Conservation (phyloP, 495 filamentous ascomycete genomes). For the Trichoderma gamsii region DNA sequence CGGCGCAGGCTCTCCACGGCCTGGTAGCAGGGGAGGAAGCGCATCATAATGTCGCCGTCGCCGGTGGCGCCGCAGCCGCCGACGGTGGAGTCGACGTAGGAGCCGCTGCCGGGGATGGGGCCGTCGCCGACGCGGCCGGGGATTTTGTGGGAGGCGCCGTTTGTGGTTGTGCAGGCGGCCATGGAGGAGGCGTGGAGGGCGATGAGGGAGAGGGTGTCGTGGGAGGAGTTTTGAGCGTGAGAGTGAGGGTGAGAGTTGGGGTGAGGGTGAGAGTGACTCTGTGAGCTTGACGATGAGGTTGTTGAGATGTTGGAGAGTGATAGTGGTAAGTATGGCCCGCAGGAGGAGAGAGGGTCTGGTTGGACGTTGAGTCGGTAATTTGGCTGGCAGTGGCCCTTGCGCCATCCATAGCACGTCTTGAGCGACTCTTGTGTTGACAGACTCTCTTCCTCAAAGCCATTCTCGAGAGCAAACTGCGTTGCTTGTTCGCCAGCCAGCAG, state of each 20-base stretch:
- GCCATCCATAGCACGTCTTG: slow-evolving; percentile 34
- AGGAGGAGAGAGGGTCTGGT: slow-evolving; percentile 30
- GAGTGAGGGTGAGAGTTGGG: not conserved
- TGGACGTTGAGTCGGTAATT: slow-evolving; percentile 38
- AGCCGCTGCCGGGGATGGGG: slow-evolving; percentile 42
- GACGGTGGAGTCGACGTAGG: slow-evolving; percentile 44
- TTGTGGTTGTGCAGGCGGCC: slow-evolving; percentile 45
- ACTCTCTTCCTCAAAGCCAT: slow-evolving; percentile 37
- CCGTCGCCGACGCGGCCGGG: slow-evolving; percentile 45
- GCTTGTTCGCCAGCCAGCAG: slow-evolving; percentile 42
- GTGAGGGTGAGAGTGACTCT: not conserved
- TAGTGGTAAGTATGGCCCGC: slow-evolving; percentile 37
- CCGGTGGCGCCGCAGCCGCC: slow-evolving; percentile 46
- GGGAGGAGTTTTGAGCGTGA: slow-evolving; percentile 17
- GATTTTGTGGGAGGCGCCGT: slow-evolving; percentile 42
- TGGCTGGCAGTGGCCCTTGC: slow-evolving; percentile 28
- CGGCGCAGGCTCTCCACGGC: slow-evolving; percentile 41
- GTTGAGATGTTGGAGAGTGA: not conserved
- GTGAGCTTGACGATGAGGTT: slow-evolving; percentile 13
- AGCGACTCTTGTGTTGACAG: slow-evolving; percentile 32
- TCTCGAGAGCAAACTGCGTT: slow-evolving; percentile 39
- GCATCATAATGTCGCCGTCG: slow-evolving; percentile 48
- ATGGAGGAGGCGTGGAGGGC: slow-evolving; percentile 32
- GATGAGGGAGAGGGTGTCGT: slow-evolving; percentile 47
- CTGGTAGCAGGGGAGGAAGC: slow-evolving; percentile 45